Evolutionary conservation across 345 rosid genomes (phyloP).

Genomic region (Mallotus nudiflorus): DNA sequence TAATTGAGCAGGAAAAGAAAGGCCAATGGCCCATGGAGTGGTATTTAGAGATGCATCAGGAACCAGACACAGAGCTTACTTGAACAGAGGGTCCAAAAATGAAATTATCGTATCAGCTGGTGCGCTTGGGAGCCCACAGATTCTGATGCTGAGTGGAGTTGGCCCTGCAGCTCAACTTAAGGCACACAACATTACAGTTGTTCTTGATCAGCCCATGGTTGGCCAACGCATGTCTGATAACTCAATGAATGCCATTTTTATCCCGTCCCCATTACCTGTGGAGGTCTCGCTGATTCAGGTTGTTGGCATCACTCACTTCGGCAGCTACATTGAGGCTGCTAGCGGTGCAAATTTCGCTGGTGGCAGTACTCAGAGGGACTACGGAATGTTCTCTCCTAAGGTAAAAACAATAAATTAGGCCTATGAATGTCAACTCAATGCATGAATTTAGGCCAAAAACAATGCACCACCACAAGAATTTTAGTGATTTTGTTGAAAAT

Average conservation of each 20-base stretch:
- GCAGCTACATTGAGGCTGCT: conserved; percentile 30
- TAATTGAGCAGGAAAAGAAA: not conserved
- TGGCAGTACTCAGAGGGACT: conserved; percentile 10
- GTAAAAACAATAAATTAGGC: conserved; percentile 5
- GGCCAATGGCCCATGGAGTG: conserved; percentile 29
- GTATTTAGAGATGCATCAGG: conserved; percentile 21
- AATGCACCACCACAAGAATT: no score
- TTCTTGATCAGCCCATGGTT: conserved; percentile 24
- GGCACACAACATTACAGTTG: conserved; percentile 17
- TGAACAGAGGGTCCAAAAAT: conserved; percentile 17
- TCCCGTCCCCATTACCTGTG: conserved; percentile 25
- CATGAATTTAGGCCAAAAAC: no score
- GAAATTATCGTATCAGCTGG: conserved; percentile 33
- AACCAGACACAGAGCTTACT: conserved; percentile 16
- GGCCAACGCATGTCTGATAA: conserved; percentile 34
- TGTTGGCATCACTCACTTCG: conserved; percentile 26
- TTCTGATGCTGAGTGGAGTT: conserved; percentile 32
- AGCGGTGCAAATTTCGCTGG: conserved; percentile 22
- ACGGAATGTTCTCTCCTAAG: conserved; percentile 41
- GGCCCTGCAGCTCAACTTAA: conserved; percentile 25
- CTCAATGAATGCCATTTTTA: conserved; percentile 28
- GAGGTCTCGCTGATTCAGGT: conserved; percentile 29
- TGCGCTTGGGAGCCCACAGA: conserved; percentile 33
- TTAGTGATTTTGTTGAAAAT: not conserved
- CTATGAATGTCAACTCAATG: no score